Percentiles rank a stretch among this genome's conserved stretches.
Evolutionary conservation across 352 stramenopile species (phyloP).

Genomic region (Globisporangium acanthophoron): DNA sequence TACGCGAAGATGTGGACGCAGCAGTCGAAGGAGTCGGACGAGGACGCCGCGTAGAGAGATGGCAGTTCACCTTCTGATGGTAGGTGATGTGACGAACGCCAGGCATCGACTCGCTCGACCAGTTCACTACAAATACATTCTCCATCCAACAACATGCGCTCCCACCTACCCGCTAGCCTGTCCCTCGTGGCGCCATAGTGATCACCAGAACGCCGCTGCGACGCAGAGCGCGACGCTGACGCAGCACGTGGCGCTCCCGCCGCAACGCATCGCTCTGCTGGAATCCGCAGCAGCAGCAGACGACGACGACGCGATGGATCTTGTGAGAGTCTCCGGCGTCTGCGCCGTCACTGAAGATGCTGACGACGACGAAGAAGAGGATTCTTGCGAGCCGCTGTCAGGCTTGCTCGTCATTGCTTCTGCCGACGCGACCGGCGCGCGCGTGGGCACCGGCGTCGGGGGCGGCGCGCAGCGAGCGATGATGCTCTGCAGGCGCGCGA

Average conservation of each 20-base stretch:
- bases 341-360: background rate
- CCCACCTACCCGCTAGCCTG: background rate
- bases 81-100: no score
- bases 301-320: background rate
- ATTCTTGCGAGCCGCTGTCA: background rate
- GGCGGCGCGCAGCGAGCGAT: background rate
- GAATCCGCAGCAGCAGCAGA: background rate
- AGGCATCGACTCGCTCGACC: background rate
- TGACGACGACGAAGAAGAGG: background rate
- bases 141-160: background rate
- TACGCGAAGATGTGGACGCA: constrained; percentile 38
- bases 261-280: background rate
- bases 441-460: background rate
- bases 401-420: background rate
- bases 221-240: background rate
- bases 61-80: background rate
- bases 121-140: background rate
- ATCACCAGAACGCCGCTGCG: background rate
- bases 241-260: background rate
- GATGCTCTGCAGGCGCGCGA: background rate
- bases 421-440: background rate
- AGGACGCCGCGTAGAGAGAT: background rate
- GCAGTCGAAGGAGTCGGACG: constrained; percentile 26
- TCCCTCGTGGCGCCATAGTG: background rate
- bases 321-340: background rate